Conservation (phyloP, 805 yeast species). For the Myxozyma melibiosi region DNA sequence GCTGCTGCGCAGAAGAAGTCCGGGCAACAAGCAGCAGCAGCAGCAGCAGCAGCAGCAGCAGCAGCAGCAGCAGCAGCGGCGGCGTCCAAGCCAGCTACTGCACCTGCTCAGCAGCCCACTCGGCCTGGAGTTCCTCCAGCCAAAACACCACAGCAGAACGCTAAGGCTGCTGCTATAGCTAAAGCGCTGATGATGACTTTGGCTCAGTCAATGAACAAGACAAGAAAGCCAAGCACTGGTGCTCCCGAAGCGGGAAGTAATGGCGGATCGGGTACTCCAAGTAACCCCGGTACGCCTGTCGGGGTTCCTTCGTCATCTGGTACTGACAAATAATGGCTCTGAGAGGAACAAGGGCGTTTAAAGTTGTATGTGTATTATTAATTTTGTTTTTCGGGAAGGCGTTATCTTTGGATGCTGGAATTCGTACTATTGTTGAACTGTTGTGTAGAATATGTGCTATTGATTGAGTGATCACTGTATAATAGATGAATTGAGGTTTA, state of each 20-base stretch:
- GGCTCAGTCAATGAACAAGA: slow-evolving; percentile 24
- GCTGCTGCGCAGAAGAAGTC: slow-evolving; percentile 6
- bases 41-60: background rate
- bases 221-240: slow-evolving; percentile 4
- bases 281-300: slow-evolving; percentile 6
- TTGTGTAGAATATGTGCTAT: too few species aligned
- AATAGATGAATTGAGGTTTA: too few species aligned
- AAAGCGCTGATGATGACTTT: slow-evolving; percentile 33
- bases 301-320: slow-evolving; percentile 5
- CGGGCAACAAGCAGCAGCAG: too few species aligned
- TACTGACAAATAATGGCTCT: background rate
- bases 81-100: background rate
- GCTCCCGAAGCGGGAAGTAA: slow-evolving; percentile 1
- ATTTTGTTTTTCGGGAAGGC: too few species aligned
- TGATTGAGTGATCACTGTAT: too few species aligned
- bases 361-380: background rate
- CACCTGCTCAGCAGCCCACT: background rate
- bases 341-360: background rate
- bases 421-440: too few species aligned
- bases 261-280: slow-evolving; percentile 1
- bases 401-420: too few species aligned
- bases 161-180: slow-evolving; percentile 33
- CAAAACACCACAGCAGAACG: slow-evolving; percentile 19
- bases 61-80: background rate
- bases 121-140: background rate